Base-by-base conservation (phyloP, 192 early-diverging fungal species). In the Linnemannia exigua region DNA sequence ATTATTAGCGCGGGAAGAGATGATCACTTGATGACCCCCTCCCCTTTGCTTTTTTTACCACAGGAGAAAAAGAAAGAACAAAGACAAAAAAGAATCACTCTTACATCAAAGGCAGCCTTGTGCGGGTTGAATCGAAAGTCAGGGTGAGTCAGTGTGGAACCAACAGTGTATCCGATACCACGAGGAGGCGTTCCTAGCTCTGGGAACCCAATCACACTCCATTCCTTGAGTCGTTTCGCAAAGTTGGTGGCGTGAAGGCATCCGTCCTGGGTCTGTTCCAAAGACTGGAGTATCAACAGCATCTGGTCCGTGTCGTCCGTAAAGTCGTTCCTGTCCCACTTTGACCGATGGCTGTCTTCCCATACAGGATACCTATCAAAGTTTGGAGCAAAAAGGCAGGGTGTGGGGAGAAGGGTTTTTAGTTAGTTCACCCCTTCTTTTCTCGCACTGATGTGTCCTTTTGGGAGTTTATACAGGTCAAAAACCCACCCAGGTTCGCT, bases 291-390 rank as follows among this genome's bases (percentile, higher is more conserved):
- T 6, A 95, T 33, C 19, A 94, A 80, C 28, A 95, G 67, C 46
- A 88, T 79, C 71, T 95, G 94, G 72, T 95, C 94, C 51, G 82
- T 89, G 58, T 89, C 88, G 46, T 89, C 86, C 8, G 92, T 93
- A 68, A 87, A 92, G 31, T 90, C 89, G 63, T 88, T 88, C 16
- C 81, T 72, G 6, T 58, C 41, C 88, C 87, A 92, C 47, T 80
- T 87, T 16, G 36, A 52, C 17, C 91, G 81, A 35, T 92, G 92
- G 8, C 0, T 5, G 67, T 92, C 92, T 16, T 75, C 33, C 38
- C 81, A 72, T 37, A 92, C 80, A 38, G 75, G 75, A 48, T 82
- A 80, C 15, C 84, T 86, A 70, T 19, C 17, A 8, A 1, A 67
- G 44, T 8, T 12, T 52, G 48, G 11, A 19, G 25, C 14, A 58